These are phyloP conservation scores for Pichia cactophila DNA, from an alignment of 1,139 yeast species.

Conservation along the genomic window DNA sequence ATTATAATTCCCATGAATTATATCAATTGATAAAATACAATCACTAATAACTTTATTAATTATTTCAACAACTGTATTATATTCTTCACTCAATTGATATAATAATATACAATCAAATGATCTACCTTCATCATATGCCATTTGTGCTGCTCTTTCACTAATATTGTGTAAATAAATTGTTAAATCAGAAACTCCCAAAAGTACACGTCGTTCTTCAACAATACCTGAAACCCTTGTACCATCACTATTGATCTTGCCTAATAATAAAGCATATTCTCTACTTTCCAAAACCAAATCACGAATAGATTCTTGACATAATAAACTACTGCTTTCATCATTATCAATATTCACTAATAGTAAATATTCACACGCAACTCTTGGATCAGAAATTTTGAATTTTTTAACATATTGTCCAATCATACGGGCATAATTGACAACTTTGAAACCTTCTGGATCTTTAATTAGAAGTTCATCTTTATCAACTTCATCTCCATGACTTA, in stretches of 20 bases:
- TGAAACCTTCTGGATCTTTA: constrained; percentile 31
- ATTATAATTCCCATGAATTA: constrained; percentile 30
- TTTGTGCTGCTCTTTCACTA: constrained; percentile 76
- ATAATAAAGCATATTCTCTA: constrained; percentile 68
- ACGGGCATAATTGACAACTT: constrained; percentile 50
- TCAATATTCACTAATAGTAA: constrained; percentile 61
- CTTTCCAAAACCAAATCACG: constrained; percentile 82
- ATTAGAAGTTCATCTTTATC: background rate
- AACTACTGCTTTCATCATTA: constrained; percentile 38
- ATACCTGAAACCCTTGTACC: constrained; percentile 81
- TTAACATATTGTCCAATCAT: constrained; percentile 67
- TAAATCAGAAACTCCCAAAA: constrained; percentile 52
- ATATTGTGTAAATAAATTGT: constrained; percentile 55
- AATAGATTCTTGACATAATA: constrained; percentile 69
- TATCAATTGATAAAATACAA: constrained; percentile 62
- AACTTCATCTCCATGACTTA: constrained; percentile 25
- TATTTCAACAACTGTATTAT: constrained; percentile 71
- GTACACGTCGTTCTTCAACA: constrained; percentile 68
- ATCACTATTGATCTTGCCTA: constrained; percentile 72
- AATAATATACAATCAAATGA: constrained; percentile 77
- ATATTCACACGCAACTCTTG: constrained; percentile 86
- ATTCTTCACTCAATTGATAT: constrained; percentile 84
- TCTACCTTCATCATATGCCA: constrained; percentile 90
- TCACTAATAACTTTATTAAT: constrained; percentile 79
- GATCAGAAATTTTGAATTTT: constrained; percentile 77